Evolutionary conservation across 768 basidiomycete species (phyloP).

Genomic region (Macrocybe gigantea): DNA sequence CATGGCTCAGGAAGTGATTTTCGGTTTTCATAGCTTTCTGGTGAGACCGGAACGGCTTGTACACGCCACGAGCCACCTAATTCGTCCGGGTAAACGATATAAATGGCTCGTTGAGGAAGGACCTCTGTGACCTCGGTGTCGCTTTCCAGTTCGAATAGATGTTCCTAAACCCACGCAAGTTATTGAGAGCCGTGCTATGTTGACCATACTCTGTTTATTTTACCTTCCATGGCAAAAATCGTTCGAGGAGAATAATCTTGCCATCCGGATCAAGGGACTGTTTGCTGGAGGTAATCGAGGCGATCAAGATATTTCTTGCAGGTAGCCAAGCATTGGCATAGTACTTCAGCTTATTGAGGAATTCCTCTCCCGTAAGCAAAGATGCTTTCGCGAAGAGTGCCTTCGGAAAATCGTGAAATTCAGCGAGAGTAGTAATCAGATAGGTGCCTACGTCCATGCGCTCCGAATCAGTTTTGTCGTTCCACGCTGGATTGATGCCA

Average conservation of each 20-base stretch:
- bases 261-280: slow-evolving; percentile 60
- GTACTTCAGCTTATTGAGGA: slow-evolving; percentile 72
- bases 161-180: slow-evolving; percentile 40
- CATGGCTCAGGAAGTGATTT: slow-evolving; percentile 91
- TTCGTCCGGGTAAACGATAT: slow-evolving; percentile 90
- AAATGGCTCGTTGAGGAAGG: slow-evolving; percentile 55
- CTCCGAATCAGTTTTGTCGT: slow-evolving; percentile 63
- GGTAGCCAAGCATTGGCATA: slow-evolving; percentile 91
- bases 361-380: slow-evolving; percentile 77
- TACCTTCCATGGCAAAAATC: slow-evolving; percentile 88
- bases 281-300: slow-evolving; percentile 52
- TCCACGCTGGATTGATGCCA: slow-evolving; percentile 89
- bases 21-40: slow-evolving; percentile 85
- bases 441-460: slow-evolving; percentile 60
- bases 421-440: neutral
- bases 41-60: slow-evolving; percentile 80
- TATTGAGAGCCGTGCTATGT: neutral
- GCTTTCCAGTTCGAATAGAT: slow-evolving; percentile 82
- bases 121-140: slow-evolving; percentile 36
- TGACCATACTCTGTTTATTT: slow-evolving; percentile 19
- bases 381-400: slow-evolving; percentile 76
- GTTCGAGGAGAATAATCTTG: slow-evolving; percentile 72
- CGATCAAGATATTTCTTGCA: slow-evolving; percentile 71
- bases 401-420: slow-evolving; percentile 28
- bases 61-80: slow-evolving; percentile 74